phyloP scores from a whole-genome alignment of 176 grass and related monocot species.

The Lolium perenne region DNA sequence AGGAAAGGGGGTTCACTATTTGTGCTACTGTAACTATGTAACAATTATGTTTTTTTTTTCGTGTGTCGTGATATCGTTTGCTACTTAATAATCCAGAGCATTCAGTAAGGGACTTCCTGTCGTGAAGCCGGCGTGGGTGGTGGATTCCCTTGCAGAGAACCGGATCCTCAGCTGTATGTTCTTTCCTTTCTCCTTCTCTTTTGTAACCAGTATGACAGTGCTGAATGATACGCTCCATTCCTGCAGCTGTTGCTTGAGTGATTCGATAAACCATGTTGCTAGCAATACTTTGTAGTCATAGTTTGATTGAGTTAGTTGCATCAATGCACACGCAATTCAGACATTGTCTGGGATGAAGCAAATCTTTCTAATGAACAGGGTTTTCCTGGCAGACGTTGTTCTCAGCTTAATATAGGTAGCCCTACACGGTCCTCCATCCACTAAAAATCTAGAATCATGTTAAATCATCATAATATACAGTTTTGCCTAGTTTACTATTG shows the following conservation, averaged over 20 bases:
- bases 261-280: conserved; percentile 9
- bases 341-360: background rate
- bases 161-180: conserved; percentile 79
- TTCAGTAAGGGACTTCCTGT: conserved; percentile 84
- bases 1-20: background rate
- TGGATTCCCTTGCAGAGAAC: conserved; percentile 78
- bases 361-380: background rate
- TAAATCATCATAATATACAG: background rate
- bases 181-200: background rate
- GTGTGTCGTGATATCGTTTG: no score
- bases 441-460: background rate
- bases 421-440: background rate
- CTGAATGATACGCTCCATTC: conserved; percentile 38
- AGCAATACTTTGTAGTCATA: background rate
- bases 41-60: no score
- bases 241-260: conserved; percentile 1
- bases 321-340: background rate
- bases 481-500: background rate
- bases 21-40: background rate
- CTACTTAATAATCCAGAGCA: conserved; percentile 45
- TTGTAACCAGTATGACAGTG: background rate
- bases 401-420: background rate
- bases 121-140: conserved; percentile 86
- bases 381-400: background rate
- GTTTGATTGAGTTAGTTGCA: background rate